Evolutionary conservation across 2,329 filamentous ascomycete species (phyloP).

Genomic region (Neofusicoccum umdonicola): DNA sequence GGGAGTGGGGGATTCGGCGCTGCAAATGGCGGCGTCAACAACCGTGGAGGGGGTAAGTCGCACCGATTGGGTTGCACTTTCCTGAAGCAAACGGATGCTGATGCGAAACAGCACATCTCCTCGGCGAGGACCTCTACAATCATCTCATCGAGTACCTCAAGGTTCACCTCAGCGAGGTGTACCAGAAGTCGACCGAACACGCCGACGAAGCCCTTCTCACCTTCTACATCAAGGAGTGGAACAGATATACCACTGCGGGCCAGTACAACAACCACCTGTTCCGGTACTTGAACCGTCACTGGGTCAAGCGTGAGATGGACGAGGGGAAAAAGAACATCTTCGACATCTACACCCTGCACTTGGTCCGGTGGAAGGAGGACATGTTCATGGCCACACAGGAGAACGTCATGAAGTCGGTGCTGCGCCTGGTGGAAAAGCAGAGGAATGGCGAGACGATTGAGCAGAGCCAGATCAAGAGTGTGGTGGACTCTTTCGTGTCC

Average conservation of each 20-base stretch:
- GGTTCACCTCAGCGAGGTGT: conserved; percentile 69
- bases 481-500: conserved; percentile 93
- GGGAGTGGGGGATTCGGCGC: conserved; percentile 49
- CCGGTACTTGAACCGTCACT: conserved; percentile 92
- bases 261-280: conserved; percentile 98
- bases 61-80: background rate
- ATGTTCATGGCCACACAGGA: conserved; percentile 80
- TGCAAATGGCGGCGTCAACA: conserved; percentile 44
- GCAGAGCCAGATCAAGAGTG: conserved; percentile 92
- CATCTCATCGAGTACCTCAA: conserved; percentile 85
- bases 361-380: conserved; percentile 92
- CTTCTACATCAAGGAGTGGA: conserved; percentile 97
- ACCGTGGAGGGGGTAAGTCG: conserved; percentile 63
- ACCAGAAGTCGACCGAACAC: conserved; percentile 71
- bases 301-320: conserved; percentile 98
- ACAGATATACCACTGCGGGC: conserved; percentile 88
- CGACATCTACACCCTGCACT: conserved; percentile 94
- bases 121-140: conserved; percentile 94
- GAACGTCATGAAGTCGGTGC: conserved; percentile 91
- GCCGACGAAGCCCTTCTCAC: conserved; percentile 83
- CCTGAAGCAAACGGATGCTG: background rate
- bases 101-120: conserved; percentile 68
- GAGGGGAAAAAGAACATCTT: conserved; percentile 98
- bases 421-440: conserved; percentile 95
- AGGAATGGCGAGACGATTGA: conserved; percentile 97